These are phyloP conservation scores for Lactarius tabidus DNA, from an alignment of 768 basidiomycete species.

Conservation along the genomic window DNA sequence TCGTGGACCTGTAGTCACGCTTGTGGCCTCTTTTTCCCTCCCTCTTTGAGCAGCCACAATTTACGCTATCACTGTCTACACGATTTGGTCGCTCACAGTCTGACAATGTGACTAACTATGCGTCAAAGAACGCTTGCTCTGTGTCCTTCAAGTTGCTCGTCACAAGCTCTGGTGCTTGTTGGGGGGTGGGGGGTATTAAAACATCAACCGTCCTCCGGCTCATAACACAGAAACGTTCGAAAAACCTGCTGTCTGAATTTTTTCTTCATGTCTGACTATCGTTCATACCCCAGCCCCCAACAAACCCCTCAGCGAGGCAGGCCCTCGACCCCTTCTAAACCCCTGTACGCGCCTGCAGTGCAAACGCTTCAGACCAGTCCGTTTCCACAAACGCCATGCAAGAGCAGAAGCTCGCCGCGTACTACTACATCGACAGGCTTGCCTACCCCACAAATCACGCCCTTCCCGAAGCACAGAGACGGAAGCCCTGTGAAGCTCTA, in stretches of 20 bases:
- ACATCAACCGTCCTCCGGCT: neutral
- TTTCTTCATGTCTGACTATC: neutral
- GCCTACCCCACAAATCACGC: neutral
- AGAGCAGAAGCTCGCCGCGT: neutral
- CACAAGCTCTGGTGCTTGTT: neutral
- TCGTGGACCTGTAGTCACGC: neutral
- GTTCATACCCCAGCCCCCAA: neutral
- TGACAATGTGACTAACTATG: neutral
- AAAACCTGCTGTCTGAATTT: neutral
- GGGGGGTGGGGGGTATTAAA: neutral
- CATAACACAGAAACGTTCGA: neutral
- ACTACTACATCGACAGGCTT: neutral
- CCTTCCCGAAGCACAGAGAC: neutral
- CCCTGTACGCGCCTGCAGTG: neutral
- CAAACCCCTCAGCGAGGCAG: neutral
- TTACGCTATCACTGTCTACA: neutral
- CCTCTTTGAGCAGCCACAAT: neutral
- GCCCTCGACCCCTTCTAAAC: constrained; percentile 5
- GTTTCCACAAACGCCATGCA: neutral
- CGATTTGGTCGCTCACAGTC: neutral
- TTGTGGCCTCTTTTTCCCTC: neutral
- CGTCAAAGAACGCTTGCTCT: neutral
- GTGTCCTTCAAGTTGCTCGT: neutral
- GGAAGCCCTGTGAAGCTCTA: neutral
- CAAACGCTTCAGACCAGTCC: neutral